These are phyloP conservation scores for Debaryomyces prosopidis DNA, from an alignment of 805 yeast genomes.

Conservation along the genomic window DNA sequence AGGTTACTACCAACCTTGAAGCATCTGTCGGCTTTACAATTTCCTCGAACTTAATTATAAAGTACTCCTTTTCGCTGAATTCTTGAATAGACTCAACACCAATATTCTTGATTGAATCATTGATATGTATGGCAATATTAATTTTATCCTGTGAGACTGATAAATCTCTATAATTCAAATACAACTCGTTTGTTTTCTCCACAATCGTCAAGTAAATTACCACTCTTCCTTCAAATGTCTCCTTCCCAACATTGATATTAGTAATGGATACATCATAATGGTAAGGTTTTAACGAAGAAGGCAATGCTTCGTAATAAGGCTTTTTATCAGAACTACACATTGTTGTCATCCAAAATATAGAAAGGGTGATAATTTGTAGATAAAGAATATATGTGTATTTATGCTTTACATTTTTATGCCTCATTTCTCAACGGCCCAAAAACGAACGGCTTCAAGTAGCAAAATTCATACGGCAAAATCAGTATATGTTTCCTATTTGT, in stretches of 20 bases:
- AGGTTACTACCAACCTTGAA: slow-evolving; percentile 20
- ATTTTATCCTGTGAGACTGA: slow-evolving; percentile 21
- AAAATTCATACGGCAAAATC: background rate
- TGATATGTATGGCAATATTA: slow-evolving; percentile 23
- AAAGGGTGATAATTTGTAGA: no score
- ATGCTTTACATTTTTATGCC: background rate
- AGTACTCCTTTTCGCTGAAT: slow-evolving; percentile 61
- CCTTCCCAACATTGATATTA: slow-evolving; percentile 56
- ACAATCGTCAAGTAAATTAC: slow-evolving; percentile 47
- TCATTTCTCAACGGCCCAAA: slow-evolving; percentile 3
- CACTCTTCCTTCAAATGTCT: slow-evolving; percentile 49
- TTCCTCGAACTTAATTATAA: slow-evolving; percentile 56
- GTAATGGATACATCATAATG: slow-evolving; percentile 66
- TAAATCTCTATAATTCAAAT: slow-evolving; percentile 50
- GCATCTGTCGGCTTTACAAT: slow-evolving; percentile 25
- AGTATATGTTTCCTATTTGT: background rate
- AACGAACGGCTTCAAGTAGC: background rate
- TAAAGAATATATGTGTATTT: no score
- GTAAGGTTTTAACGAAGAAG: slow-evolving; percentile 65
- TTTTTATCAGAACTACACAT: slow-evolving; percentile 2
- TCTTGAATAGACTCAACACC: slow-evolving; percentile 18
- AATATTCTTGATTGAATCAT: slow-evolving; percentile 17
- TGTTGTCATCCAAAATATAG: background rate
- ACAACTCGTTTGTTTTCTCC: slow-evolving; percentile 43
- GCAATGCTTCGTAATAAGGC: slow-evolving; percentile 51